Evolutionary conservation across 1,284 basidiomycete genomes (phyloP).

Genomic region (Trichosporon ovoides): DNA sequence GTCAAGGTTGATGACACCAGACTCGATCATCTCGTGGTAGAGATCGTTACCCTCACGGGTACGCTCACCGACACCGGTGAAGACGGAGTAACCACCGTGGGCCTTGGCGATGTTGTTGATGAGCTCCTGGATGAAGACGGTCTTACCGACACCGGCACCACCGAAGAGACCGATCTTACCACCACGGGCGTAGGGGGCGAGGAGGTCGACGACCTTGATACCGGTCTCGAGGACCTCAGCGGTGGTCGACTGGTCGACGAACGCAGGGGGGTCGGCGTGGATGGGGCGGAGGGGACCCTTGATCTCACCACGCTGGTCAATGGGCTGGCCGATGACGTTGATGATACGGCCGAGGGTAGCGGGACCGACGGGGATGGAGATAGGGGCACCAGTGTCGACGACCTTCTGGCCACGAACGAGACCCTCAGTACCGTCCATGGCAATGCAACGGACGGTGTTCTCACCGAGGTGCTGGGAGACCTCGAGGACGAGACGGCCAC

Average conservation of each 20-base stretch:
- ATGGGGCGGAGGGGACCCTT: conserved; percentile 86
- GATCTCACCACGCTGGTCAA: conserved; percentile 98
- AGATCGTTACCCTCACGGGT: conserved; percentile 99
- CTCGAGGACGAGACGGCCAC: conserved; percentile 91
- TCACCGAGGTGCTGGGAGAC: conserved; percentile 96
- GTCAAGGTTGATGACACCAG: conserved; percentile 98
- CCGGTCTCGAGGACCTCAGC: conserved; percentile 98
- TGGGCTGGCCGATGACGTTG: conserved; percentile 99
- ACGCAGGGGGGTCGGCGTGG: conserved; percentile 91
- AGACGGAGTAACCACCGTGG: conserved; percentile 99
- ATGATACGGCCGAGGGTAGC: conserved; percentile 94
- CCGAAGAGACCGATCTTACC: conserved; percentile 99
- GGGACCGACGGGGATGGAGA: conserved; percentile 90
- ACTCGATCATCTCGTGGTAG: conserved; percentile 99
- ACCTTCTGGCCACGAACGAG: conserved; percentile 98
- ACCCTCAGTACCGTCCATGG: conserved; percentile 99
- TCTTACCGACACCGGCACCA: conserved; percentile 99
- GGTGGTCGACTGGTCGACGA: conserved; percentile 96
- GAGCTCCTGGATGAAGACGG: conserved; percentile 91
- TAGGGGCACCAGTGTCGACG: conserved; percentile 91
- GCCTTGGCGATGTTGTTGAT: conserved; percentile 99
- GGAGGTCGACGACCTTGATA: conserved; percentile 99
- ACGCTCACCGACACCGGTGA: conserved; percentile 95
- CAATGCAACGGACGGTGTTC: conserved; percentile 96
- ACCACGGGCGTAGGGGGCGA: conserved; percentile 99